Conservation (phyloP, 208 protist species). For the Balamuthia mandrillaris region DNA sequence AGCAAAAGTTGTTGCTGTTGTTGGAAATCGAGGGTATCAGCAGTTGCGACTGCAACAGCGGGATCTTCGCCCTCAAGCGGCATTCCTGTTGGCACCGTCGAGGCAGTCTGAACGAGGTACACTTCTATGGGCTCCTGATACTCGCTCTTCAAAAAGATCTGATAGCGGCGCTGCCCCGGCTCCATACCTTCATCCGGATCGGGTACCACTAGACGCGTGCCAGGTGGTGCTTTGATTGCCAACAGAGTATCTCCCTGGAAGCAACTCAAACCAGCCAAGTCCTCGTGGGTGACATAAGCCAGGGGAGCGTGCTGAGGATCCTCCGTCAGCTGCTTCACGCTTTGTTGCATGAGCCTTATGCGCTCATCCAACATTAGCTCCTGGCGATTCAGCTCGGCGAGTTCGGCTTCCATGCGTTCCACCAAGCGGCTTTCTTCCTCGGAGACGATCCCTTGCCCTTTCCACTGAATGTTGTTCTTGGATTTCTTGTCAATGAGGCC, state of each 20-base stretch:
- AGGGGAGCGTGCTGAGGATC: constrained; percentile 20
- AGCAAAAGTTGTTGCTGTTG: not conserved
- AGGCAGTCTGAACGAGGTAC: constrained; percentile 19
- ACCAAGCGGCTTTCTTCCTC: not conserved
- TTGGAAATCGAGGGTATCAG: not conserved
- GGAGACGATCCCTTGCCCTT: not conserved
- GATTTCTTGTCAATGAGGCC: constrained; percentile 71
- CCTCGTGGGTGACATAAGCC: constrained; percentile 59
- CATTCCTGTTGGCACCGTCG: not conserved
- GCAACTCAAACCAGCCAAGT: constrained; percentile 48
- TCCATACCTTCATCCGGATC: constrained; percentile 58
- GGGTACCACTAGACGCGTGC: constrained; percentile 68
- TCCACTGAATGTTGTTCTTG: constrained; percentile 76
- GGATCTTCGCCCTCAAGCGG: not conserved
- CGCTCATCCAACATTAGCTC: constrained; percentile 40
- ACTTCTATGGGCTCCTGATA: constrained; percentile 17
- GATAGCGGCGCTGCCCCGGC: not conserved
- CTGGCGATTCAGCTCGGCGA: constrained; percentile 34
- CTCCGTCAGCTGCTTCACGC: constrained; percentile 28
- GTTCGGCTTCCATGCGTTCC: constrained; percentile 12
- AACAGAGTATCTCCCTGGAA: constrained; percentile 67
- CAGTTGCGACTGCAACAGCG: not conserved
- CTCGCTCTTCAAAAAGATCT: constrained; percentile 13
- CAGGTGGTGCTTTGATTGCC: constrained; percentile 66
- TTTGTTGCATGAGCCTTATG: constrained; percentile 38